Percentiles rank a stretch among this genome's conserved stretches.
Conservation (phyloP, 306 rosid genomes). For the Cicer chorassanicum region DNA sequence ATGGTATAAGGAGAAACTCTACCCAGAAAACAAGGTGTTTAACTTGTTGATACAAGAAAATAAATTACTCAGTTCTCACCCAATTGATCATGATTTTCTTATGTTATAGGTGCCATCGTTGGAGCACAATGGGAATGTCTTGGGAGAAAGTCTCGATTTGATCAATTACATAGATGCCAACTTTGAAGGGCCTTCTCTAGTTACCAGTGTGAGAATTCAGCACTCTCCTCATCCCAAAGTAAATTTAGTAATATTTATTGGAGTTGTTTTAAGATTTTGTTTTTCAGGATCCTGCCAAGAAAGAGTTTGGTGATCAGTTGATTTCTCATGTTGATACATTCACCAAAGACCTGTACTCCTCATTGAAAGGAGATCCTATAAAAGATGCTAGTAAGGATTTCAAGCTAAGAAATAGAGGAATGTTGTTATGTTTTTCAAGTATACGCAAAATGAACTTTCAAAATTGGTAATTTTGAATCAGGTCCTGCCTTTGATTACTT, state of each 20-base stretch:
- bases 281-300: constrained; percentile 63
- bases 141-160: constrained; percentile 84
- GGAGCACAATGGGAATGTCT: constrained; percentile 79
- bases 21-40: constrained; percentile 66
- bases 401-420: constrained; percentile 13
- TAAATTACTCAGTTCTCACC: not conserved
- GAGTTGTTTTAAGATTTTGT: not conserved
- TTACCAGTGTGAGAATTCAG: constrained; percentile 57
- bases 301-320: constrained; percentile 59
- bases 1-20: constrained; percentile 85
- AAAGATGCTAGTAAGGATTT: constrained; percentile 50
- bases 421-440: not conserved
- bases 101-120: constrained; percentile 62
- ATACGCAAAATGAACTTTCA: not conserved
- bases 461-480: constrained; percentile 40
- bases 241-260: not conserved
- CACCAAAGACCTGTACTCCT: constrained; percentile 41
- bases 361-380: constrained; percentile 57
- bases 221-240: not conserved
- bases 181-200: constrained; percentile 60
- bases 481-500: constrained; percentile 72
- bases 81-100: constrained; percentile 16
- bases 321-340: constrained; percentile 56
- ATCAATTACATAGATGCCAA: constrained; percentile 63
- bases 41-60: not conserved